Conservation (phyloP, 2,329 filamentous ascomycete species). For the Ophiostoma sp. region DNA sequence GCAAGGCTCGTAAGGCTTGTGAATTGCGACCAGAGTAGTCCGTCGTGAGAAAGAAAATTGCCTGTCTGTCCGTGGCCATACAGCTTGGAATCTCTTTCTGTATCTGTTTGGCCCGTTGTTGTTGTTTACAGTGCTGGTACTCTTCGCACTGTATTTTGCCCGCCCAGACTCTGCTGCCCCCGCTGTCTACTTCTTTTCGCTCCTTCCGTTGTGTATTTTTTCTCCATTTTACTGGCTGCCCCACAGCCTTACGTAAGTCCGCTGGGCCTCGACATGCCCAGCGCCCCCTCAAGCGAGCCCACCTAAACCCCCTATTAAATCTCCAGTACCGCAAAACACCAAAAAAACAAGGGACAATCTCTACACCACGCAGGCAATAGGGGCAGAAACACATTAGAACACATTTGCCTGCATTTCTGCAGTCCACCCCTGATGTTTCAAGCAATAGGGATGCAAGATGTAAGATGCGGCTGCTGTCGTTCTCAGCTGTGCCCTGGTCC, state of each 20-base stretch:
- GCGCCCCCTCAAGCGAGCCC: background rate
- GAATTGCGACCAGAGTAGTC: too few species aligned
- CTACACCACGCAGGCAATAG: background rate
- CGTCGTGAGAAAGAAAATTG: too few species aligned
- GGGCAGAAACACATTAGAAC: background rate
- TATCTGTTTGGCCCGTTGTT: background rate
- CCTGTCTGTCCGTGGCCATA: too few species aligned
- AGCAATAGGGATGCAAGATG: background rate
- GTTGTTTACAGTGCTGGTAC: background rate
- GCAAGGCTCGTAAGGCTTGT: too few species aligned
- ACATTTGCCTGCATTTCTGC: background rate
- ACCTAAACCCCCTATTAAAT: background rate
- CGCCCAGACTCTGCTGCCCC: background rate
- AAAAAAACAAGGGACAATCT: background rate
- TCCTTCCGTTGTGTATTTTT: background rate
- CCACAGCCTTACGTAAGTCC: background rate
- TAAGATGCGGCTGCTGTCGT: background rate
- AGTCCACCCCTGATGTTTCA: background rate
- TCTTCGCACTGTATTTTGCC: background rate
- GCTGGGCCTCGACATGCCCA: background rate
- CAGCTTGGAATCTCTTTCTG: too few species aligned
- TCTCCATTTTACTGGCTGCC: background rate
- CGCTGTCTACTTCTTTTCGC: background rate
- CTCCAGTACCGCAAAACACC: background rate
- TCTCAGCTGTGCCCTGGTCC: background rate